Evolutionary conservation across 371 early-diverging fungal genomes (phyloP).

Genomic region (Mucor lusitanicus): DNA sequence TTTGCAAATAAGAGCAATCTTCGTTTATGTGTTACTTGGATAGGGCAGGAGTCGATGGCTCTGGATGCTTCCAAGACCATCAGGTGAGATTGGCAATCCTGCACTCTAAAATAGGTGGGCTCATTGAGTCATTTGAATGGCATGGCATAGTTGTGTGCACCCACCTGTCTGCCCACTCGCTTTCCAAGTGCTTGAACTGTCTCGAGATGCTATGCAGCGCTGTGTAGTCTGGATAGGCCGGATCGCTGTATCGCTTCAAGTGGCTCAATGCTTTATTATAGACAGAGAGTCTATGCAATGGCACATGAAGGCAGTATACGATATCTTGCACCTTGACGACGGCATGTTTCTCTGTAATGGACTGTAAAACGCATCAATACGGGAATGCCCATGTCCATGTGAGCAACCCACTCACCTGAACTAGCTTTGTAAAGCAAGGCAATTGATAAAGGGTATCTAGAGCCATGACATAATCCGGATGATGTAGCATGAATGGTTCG

Average conservation of each 20-base stretch:
- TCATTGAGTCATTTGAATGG: not conserved
- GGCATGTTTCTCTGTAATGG: not conserved
- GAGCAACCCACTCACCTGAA: constrained; percentile 15
- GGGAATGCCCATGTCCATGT: not conserved
- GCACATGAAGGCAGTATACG: constrained; percentile 15
- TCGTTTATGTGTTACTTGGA: constrained; percentile 23
- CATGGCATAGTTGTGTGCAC: not conserved
- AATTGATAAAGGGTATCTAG: constrained; percentile 25
- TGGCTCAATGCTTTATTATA: constrained; percentile 16
- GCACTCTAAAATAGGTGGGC: constrained; percentile 9
- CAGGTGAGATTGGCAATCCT: constrained; percentile 21
- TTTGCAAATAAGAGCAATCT: constrained; percentile 25
- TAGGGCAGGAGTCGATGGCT: constrained; percentile 22
- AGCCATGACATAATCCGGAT: constrained; percentile 17
- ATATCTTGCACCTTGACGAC: not conserved
- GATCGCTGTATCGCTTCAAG: constrained; percentile 20
- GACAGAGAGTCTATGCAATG: constrained; percentile 4
- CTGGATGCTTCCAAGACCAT: constrained; percentile 21
- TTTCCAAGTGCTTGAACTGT: constrained; percentile 9
- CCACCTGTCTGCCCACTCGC: constrained; percentile 21
- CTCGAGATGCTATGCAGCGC: constrained; percentile 1
- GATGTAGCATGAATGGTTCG: constrained; percentile 18
- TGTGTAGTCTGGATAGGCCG: constrained; percentile 25
- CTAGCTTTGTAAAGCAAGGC: constrained; percentile 25
- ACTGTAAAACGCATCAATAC: not conserved